These are phyloP conservation scores for Parasitella parasitica DNA, from an alignment of 371 early-diverging fungal species.

Conservation along the genomic window DNA sequence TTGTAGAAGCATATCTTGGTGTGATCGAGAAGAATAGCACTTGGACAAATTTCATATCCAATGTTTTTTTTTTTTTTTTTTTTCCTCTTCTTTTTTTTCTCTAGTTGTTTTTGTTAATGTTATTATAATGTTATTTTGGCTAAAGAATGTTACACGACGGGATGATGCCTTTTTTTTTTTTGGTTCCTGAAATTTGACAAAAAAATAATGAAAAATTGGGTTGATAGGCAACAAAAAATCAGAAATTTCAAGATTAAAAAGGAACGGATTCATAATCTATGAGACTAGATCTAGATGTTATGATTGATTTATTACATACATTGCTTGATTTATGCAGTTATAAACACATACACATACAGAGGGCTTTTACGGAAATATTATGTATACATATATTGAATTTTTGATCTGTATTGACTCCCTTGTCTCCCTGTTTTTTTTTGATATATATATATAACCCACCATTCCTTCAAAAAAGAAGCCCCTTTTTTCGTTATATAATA, in stretches of 20 bases:
- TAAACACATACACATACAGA: not conserved
- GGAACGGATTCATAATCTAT: too few species aligned
- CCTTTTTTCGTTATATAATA: not conserved
- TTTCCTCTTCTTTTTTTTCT: not conserved
- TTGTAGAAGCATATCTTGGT: not conserved
- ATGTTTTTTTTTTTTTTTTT: not conserved
- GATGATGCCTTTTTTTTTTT: constrained; percentile 4
- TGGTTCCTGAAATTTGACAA: constrained; percentile 4
- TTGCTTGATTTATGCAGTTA: not conserved
- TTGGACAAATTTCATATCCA: not conserved
- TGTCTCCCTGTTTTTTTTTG: not conserved
- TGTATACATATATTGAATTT: not conserved
- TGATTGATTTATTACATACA: not conserved
- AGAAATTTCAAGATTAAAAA: not conserved
- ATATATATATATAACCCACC: not conserved
- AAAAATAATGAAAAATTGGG: not conserved
- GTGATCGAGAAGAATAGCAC: not conserved
- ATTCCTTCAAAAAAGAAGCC: not conserved
- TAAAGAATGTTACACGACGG: constrained; percentile 13
- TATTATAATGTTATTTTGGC: not conserved
- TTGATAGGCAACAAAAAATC: not conserved
- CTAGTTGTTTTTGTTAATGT: not conserved
- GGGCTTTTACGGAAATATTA: not conserved
- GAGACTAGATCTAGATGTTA: not conserved
- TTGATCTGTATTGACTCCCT: not conserved